Evolutionary conservation across 2,329 filamentous ascomycete species (phyloP).

Genomic region (Hypoxylon sp.): DNA sequence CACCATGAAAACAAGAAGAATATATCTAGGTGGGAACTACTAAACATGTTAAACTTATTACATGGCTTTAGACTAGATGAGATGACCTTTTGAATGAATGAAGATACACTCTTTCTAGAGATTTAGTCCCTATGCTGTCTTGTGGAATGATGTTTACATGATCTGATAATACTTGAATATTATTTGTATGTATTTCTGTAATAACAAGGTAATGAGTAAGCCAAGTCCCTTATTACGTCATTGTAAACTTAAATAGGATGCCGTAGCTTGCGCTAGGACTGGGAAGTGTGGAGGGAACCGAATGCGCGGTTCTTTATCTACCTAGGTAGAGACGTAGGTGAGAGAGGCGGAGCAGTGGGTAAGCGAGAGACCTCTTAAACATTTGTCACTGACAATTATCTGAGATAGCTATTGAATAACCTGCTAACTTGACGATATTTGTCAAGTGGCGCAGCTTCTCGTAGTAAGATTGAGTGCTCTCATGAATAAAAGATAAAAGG

Average conservation of each 20-base stretch:
- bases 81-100: slow-evolving; percentile 6
- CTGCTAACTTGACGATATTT: not conserved
- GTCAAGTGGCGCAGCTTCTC: not conserved
- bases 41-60: slow-evolving; percentile 3
- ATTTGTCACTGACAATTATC: not conserved
- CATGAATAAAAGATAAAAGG: not conserved
- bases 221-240: not conserved
- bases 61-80: slow-evolving; percentile 10
- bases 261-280: not conserved
- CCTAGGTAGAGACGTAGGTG: no score
- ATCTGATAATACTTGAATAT: no score
- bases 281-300: not conserved
- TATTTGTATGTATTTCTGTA: no score
- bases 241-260: not conserved
- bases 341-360: not conserved
- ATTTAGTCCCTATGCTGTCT: not conserved
- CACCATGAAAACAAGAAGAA: not conserved
- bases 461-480: slow-evolving; percentile 1
- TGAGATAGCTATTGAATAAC: not conserved
- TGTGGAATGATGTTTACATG: no score
- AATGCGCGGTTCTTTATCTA: not conserved
- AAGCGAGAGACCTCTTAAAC: not conserved
- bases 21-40: not conserved
- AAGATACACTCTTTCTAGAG: slow-evolving; percentile 13
- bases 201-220: not conserved